Conservation (phyloP, 345 rosid genomes). For the Durio zibethinus region DNA sequence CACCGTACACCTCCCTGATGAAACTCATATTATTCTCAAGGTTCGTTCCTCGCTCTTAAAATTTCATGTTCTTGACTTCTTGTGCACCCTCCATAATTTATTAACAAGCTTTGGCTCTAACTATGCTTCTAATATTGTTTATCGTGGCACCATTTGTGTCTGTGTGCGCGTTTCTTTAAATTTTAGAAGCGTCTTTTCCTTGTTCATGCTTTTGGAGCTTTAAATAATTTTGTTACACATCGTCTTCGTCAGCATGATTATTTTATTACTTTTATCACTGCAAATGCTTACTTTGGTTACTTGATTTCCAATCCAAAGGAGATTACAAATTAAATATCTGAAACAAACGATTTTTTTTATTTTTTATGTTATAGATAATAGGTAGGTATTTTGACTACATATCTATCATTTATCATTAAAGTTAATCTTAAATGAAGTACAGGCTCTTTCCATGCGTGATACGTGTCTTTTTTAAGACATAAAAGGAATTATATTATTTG, state of each 20-base stretch:
- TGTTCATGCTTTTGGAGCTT: conserved; percentile 21
- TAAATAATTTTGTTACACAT: background rate
- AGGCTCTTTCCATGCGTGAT: no score
- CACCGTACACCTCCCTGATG: conserved; percentile 79
- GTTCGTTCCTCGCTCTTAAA: conserved; percentile 34
- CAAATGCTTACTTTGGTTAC: background rate
- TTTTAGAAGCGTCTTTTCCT: conserved; percentile 8
- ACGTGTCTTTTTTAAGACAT: no score
- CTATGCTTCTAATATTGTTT: background rate
- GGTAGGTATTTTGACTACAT: no score
- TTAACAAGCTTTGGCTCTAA: background rate
- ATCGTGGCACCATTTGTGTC: background rate
- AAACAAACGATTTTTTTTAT: no score
- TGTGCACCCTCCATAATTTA: background rate
- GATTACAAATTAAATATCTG: background rate
- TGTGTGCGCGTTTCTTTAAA: conserved; percentile 9
- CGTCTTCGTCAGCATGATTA: background rate
- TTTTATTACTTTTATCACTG: background rate
- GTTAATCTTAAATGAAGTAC: no score
- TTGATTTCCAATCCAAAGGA: background rate
- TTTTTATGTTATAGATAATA: no score
- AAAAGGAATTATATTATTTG: no score
- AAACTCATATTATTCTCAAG: conserved; percentile 70
- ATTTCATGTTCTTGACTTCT: conserved; percentile 23
- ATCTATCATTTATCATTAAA: no score